Evolutionary conservation across 345 rosid species (phyloP), one percentile per base, ranked within the genome.

Genomic region (Murraya koenigii): DNA sequence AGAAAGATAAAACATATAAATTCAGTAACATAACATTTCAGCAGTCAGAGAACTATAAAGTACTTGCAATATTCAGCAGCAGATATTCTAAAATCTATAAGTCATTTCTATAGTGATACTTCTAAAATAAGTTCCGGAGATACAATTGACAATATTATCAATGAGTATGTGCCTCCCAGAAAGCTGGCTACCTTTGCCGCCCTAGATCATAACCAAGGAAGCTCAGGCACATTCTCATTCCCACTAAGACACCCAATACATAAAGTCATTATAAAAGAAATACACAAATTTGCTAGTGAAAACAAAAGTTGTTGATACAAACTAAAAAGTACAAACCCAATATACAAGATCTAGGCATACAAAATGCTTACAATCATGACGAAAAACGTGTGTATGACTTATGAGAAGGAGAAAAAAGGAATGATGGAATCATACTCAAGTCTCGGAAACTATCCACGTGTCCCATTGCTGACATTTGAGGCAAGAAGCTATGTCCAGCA

Each of bases 391-490:
- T 22, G 10, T 63, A 6, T 47, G 7, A 20, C 11, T 11, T 19
- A 59, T 5, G 71, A 68, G 19, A 22, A 25, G 38, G 10, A 64
- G 10, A 64, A 22, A 22, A 74, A 63, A 47, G 30, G 30, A 78
- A 66, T 59, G 20, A 71, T 65, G 47, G 79, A 66, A 77, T 72
- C 86, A 65, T 82, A 87, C 88, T 72, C 77, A 56, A 75, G 70
- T 81, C 77, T 75, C 55, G 66, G 26, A 72, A 77, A 67, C 80
- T 78, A 15, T 66, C 72, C 56, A 39, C 41, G 9, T n/a, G 72
- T 32, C 60, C 81, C 81, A 70, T 4, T 8, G 66, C 35, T 36
- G 73, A 47, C 7, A 59, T 41, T 36, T 80, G 84, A 71, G 74
- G 41, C 80, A 64, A 73, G 62, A 78, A 62, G 54, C 41, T 75